A percentile compares a stretch with the other conserved stretches of the same genome.
These are phyloP conservation scores for Skeletonema marinoi DNA, from an alignment of 108 stramenopile species.

Conservation along the genomic window DNA sequence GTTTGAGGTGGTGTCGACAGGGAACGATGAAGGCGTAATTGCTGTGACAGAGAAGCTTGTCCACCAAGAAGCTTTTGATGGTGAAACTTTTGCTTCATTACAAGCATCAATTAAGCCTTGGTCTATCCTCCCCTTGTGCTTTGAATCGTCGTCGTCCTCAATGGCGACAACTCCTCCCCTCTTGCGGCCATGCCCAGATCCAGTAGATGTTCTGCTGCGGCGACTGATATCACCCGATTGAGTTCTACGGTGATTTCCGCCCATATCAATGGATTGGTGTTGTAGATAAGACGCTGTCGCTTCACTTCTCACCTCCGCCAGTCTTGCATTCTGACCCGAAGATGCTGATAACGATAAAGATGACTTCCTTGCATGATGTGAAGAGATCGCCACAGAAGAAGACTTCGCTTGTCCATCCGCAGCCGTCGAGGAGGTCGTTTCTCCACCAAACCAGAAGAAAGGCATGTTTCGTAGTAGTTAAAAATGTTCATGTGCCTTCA, in stretches of 20 bases:
- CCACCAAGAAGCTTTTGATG: background rate
- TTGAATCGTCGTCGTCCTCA: background rate
- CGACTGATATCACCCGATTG: conserved; percentile 1
- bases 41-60: background rate
- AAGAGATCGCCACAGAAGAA: background rate
- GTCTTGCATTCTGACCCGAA: background rate
- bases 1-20: background rate
- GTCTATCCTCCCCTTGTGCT: background rate
- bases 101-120: conserved; percentile 10
- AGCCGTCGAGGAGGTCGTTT: background rate
- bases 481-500: background rate
- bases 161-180: background rate
- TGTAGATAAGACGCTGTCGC: conserved; percentile 1
- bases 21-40: background rate
- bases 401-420: background rate
- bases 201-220: background rate
- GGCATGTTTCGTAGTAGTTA: background rate
- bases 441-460: background rate
- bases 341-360: conserved; percentile 4
- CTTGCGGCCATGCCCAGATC: background rate
- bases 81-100: conserved; percentile 1
- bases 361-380: background rate
- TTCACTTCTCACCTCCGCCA: conserved; percentile 2
- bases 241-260: background rate
- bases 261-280: background rate